Percentiles rank a stretch among this genome's conserved stretches.
phyloP scores from a whole-genome alignment of 2,329 filamentous ascomycete species.

The Microdochium trichocladiopsis region DNA sequence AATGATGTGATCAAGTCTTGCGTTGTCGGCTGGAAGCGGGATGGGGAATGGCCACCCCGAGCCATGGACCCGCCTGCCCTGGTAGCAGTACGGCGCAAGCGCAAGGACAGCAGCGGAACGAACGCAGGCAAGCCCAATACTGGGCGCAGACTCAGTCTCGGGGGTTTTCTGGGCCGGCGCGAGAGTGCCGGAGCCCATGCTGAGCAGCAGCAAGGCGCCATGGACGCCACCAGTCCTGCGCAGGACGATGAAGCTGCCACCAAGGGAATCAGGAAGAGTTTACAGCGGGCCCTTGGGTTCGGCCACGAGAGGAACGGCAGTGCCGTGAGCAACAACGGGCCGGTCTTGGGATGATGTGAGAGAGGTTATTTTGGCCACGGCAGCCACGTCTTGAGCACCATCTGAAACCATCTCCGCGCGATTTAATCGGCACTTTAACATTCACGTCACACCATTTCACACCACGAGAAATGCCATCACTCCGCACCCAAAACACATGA shows the following conservation, averaged over 20 bases:
- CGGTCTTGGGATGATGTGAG: conserved; percentile 4
- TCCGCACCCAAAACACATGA: too few species aligned
- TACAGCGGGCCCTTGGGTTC: conserved; percentile 26
- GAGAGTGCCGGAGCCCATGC: conserved; percentile 12
- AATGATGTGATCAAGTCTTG: conserved; percentile 72
- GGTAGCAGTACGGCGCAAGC: conserved; percentile 26
- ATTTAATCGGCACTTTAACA: too few species aligned
- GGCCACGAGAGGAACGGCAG: conserved; percentile 15
- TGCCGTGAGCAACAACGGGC: conserved; percentile 7
- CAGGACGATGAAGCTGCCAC: conserved; percentile 4
- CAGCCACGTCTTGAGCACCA: too few species aligned
- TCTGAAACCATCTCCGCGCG: too few species aligned
- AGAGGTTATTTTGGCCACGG: too few species aligned
- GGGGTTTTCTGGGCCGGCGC: conserved; percentile 30
- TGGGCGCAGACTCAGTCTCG: conserved; percentile 27
- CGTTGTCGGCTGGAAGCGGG: conserved; percentile 86
- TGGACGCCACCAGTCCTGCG: conserved; percentile 2
- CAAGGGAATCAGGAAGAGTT: conserved; percentile 22
- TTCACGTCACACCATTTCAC: too few species aligned
- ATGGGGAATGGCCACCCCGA: conserved; percentile 86
- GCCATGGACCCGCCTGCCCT: conserved; percentile 31
- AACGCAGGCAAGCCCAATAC: background rate
- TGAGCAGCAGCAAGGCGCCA: conserved; percentile 3
- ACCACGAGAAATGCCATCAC: too few species aligned
- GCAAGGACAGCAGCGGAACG: conserved; percentile 14